Base-by-base conservation (phyloP, 441 rosid species). In the Omphalea diandra region DNA sequence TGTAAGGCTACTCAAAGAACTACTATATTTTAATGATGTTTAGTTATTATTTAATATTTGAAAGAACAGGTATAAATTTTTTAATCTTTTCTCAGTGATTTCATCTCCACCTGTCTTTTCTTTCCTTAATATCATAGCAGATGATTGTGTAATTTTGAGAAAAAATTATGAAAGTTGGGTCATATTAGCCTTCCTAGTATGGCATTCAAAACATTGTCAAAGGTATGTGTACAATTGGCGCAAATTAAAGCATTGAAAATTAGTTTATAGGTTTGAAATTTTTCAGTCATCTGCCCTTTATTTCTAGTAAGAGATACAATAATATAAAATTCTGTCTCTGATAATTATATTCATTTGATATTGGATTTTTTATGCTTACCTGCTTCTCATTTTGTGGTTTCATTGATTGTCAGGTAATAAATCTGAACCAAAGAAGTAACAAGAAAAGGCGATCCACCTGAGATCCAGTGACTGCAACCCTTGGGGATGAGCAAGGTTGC, bases 361-460 rank as follows among this genome's bases (percentile, higher is more conserved):
- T 15, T 29, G 27, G 17, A 20, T 20, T 35, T 20, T 35, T 33
- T 32, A 35, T n/a, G 7, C 26, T 24, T 64, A 3, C 10, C 26
- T 41, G 57, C 18, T 46, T 29, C 43, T 55, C 35, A 50, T 54
- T 9, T 22, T 59, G 43, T 43, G 58, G 24, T 57, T 24, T 6
- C 35, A 9, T n/a, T 27, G 68, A 18, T 67, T 18, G 31, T 8
- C 49, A 79, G 82, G 81, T 56, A 66, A 54, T 67, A 69, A 56
- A 66, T 71, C 72, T 8, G 71, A 76, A 63, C 77, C 73, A 46
- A 76, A 67, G 40, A 75, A 57, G 75, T 65, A 35, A 47, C n/a
- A 63, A 52, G 33, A 33, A 26, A 22, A 50, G 26, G 27, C 15
- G 1, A 57, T 2, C 18, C 26, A 27, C 61, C 52, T n/a, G 9